Percentiles rank a stretch among this genome's conserved stretches.
phyloP scores from a whole-genome alignment of 306 rosid genomes.

The Vigna hirtella region DNA sequence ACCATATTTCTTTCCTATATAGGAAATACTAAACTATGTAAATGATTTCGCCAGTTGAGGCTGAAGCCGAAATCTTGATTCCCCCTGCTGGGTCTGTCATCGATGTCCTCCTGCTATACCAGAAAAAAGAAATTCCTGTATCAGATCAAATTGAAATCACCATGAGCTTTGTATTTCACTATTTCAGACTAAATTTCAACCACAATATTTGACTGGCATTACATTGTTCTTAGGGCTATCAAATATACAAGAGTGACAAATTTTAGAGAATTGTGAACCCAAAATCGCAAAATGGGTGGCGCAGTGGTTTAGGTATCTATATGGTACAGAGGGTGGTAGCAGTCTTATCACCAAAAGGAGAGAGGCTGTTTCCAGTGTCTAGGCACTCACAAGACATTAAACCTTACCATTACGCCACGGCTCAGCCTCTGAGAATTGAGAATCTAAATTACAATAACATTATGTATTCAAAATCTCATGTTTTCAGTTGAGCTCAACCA shows the following conservation, averaged over 20 bases:
- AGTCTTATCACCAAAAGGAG: not conserved
- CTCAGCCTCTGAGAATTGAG: not conserved
- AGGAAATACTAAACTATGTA: not conserved
- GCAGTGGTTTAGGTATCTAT: not conserved
- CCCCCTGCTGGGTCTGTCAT: not conserved
- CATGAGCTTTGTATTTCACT: not conserved
- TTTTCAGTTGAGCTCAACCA: too few relatives aligned
- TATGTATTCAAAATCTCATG: too few relatives aligned
- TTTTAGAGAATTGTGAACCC: slow-evolving; percentile 3
- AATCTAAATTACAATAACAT: too few relatives aligned
- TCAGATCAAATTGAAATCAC: slow-evolving; percentile 13
- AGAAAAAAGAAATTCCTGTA: not conserved
- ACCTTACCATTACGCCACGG: not conserved
- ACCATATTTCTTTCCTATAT: not conserved
- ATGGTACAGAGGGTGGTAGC: not conserved
- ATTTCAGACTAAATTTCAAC: not conserved
- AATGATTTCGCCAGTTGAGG: slow-evolving; percentile 8
- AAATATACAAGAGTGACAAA: not conserved
- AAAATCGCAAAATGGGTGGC: not conserved
- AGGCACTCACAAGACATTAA: not conserved
- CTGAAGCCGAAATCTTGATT: slow-evolving; percentile 2
- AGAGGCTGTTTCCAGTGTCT: not conserved
- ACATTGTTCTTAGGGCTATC: not conserved
- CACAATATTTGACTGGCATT: not conserved
- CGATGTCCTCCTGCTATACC: slow-evolving; percentile 1